A percentile compares a stretch with the other conserved stretches of the same genome.
Evolutionary conservation across 139 green algal genomes (phyloP).

Genomic region (Closterium sp.): DNA sequence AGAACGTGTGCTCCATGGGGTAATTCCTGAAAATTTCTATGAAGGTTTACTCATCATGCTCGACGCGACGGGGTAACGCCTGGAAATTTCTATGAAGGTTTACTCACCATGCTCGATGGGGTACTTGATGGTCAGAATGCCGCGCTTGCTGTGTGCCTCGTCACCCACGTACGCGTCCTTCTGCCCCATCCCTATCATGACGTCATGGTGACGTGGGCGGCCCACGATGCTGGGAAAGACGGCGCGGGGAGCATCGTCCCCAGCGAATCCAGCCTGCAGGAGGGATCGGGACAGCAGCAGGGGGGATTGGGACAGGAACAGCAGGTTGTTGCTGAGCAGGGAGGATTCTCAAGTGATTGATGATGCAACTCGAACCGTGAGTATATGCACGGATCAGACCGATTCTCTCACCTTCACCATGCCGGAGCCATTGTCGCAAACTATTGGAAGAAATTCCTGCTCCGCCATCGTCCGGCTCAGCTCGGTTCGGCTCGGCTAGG

Average conservation of each 20-base stretch:
- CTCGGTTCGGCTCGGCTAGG: neutral
- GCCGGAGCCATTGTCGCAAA: slow-evolving; percentile 98
- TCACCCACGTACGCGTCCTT: slow-evolving; percentile 98
- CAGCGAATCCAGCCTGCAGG: slow-evolving; percentile 81
- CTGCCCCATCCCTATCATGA: slow-evolving; percentile 92
- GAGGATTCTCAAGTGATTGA: too few species aligned
- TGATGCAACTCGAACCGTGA: neutral
- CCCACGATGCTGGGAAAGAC: slow-evolving; percentile 98
- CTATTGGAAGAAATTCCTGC: slow-evolving; percentile 84
- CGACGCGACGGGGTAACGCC: too few species aligned
- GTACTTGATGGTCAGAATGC: slow-evolving; percentile 96
- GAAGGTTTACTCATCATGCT: too few species aligned
- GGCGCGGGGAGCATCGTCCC: slow-evolving; percentile 91
- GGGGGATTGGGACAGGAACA: too few species aligned
- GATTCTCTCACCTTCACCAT: slow-evolving; percentile 85
- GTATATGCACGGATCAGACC: neutral
- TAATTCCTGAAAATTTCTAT: too few species aligned
- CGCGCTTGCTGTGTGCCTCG: slow-evolving; percentile 95
- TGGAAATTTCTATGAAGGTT: too few species aligned
- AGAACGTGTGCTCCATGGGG: too few species aligned
- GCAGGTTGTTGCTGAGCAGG: too few species aligned
- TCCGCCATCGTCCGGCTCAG: slow-evolving; percentile 65
- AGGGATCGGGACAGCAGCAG: neutral
- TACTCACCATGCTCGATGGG: slow-evolving; percentile 26
- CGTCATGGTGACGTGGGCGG: slow-evolving; percentile 85